Evolutionary conservation across 352 stramenopile species (phyloP), one percentile per base, ranked within the genome.

Genomic region (Pythium periplocum): DNA sequence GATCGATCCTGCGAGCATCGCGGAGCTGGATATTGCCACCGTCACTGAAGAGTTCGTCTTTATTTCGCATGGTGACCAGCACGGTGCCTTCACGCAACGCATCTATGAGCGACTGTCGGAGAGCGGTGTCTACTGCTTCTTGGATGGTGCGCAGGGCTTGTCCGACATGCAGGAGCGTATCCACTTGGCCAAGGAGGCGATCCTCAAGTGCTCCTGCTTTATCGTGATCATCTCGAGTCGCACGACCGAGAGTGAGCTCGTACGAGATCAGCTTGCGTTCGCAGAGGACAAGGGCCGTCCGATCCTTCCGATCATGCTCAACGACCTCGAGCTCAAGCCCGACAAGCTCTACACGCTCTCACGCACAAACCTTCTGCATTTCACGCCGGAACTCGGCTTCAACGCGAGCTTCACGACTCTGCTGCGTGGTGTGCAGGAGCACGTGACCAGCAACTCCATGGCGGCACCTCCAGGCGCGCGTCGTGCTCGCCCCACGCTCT

Each of bases 331-430:
- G 52, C 71, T 90, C 48, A 65, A 66, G 39, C 64, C 88, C 17
- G 78, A 87, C 65, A 87, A 87, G 55, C 76, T 86, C 47, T 92
- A 92, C 54, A 85, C 79, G 31, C 72, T 92, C 6, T 85, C 81
- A 4, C 77, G 83, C 40, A 58, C 75, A 32, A 75, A 87, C 44
- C 58, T 93, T 51, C 69, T 88, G 17, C 81, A 94, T 57, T 92
- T 92, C 46, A 86, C 77, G 2, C 76, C 78, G n/a, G 79, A 87
- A 45, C 48, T 93, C 38, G 80, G 80, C 53, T 91, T 91, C 60
- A 87, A 80, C 57, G 70, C 79, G 52, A 90, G 79, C 51, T 85
- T 87, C 55, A 69, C 70, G 49, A 61, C 71, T 7, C 44, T 93
- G 8, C 50, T 93, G 8, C 34, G 44, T 4, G 61, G 61, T 9